Evolutionary conservation across 2,329 filamentous ascomycete genomes (phyloP).

Genomic region (Chaetomium sp.): DNA sequence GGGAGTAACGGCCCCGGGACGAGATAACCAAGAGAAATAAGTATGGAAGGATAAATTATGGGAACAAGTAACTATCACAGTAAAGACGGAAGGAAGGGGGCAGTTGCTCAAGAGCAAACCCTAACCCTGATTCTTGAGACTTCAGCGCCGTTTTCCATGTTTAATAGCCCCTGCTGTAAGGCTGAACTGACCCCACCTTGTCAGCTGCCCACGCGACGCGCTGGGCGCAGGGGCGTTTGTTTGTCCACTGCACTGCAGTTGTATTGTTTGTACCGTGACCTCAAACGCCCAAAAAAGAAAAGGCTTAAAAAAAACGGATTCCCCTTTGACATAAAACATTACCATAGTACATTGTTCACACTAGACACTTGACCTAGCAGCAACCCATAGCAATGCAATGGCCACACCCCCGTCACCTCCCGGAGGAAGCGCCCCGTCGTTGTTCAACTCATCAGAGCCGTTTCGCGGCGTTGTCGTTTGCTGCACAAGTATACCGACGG

Average conservation of each 20-base stretch:
- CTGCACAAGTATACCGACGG: slow-evolving; percentile 77
- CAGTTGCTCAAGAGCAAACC: neutral
- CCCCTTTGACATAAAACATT: neutral
- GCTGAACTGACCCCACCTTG: neutral
- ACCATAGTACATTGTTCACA: neutral
- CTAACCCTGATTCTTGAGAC: slow-evolving; percentile 6
- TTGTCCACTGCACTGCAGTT: too few species aligned
- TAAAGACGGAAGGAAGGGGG: neutral
- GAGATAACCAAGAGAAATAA: neutral
- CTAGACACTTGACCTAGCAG: neutral
- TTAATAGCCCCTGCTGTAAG: neutral
- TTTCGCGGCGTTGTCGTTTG: slow-evolving; percentile 71
- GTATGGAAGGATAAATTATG: neutral
- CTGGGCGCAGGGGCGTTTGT: neutral
- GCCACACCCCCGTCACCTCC: slow-evolving; percentile 7
- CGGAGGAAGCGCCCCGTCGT: slow-evolving; percentile 1
- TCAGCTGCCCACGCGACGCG: slow-evolving; percentile 20
- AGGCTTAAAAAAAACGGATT: too few species aligned
- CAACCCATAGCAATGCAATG: slow-evolving; percentile 12
- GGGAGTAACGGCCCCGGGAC: neutral
- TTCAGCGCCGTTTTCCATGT: neutral
- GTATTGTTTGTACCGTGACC: too few species aligned
- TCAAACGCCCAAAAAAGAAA: too few species aligned
- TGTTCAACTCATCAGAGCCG: slow-evolving; percentile 54
- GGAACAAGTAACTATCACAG: neutral